These are phyloP conservation scores for Backusella tuberculispora DNA, from an alignment of 192 early-diverging fungal species.

Conservation along the genomic window DNA sequence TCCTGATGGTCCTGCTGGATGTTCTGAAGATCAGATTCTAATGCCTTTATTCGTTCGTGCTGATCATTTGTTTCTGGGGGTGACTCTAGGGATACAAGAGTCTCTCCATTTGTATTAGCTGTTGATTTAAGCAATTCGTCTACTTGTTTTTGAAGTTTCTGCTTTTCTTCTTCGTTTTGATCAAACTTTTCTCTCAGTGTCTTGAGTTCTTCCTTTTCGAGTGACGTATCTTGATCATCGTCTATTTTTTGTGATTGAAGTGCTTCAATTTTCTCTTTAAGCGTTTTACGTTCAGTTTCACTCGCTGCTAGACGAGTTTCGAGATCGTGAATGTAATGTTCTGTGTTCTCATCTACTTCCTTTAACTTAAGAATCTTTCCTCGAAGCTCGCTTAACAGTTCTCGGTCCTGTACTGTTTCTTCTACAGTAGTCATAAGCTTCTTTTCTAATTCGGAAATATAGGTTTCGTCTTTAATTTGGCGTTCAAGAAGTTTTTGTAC, in stretches of 20 bases:
- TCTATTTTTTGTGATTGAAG: conserved; percentile 5
- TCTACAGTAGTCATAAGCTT: conserved; percentile 35
- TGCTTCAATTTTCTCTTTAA: conserved; percentile 21
- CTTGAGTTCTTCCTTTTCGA: not conserved
- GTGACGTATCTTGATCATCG: not conserved
- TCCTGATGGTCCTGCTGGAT: conserved; percentile 29
- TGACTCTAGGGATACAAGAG: not conserved
- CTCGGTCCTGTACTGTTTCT: conserved; percentile 44
- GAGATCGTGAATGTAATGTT: conserved; percentile 50
- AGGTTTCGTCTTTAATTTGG: conserved; percentile 50
- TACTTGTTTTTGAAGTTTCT: conserved; percentile 1
- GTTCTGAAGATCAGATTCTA: not conserved
- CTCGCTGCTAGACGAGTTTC: conserved; percentile 33
- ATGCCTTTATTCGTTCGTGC: not conserved
- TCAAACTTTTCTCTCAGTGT: conserved; percentile 14
- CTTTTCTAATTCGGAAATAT: conserved; percentile 46
- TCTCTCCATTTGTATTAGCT: conserved; percentile 6
- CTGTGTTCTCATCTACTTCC: conserved; percentile 51
- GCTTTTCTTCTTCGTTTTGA: conserved; percentile 2
- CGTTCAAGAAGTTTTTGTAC: conserved; percentile 47
- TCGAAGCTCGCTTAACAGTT: conserved; percentile 42
- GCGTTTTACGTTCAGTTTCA: conserved; percentile 23
- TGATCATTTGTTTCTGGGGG: conserved; percentile 14
- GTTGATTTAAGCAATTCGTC: not conserved
- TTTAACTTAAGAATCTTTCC: conserved; percentile 55